Evolutionary conservation across 1,284 basidiomycete species (phyloP).

Genomic region (Ganoderma multipileum): DNA sequence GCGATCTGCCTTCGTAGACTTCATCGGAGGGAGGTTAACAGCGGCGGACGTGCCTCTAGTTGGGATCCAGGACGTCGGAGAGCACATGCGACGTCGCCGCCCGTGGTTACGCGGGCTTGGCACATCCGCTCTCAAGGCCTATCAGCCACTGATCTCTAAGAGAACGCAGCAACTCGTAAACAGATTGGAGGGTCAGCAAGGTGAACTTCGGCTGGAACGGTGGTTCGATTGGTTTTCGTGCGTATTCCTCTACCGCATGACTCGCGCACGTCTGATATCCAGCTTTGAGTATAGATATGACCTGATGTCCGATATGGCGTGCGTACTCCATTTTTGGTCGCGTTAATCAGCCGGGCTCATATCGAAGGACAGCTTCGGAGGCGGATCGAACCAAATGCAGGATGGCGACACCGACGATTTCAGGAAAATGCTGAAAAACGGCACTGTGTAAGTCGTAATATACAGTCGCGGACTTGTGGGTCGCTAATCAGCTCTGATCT

Average conservation of each 20-base stretch:
- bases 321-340: constrained; percentile 30
- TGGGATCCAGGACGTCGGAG: constrained; percentile 17
- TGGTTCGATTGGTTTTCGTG: constrained; percentile 15
- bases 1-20: background rate
- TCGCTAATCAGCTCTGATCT: background rate
- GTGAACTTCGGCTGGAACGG: background rate
- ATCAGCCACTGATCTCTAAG: constrained; percentile 30
- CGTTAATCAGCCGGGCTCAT: background rate
- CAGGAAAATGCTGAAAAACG: constrained; percentile 24
- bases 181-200: constrained; percentile 1
- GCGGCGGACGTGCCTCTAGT: background rate
- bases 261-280: background rate
- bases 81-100: background rate
- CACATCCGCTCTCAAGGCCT: background rate
- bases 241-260: background rate
- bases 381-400: constrained; percentile 36
- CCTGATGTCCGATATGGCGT: constrained; percentile 71
- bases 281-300: constrained; percentile 53
- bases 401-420: constrained; percentile 34
- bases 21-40: background rate
- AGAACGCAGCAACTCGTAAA: background rate
- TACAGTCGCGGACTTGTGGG: background rate
- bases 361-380: constrained; percentile 33
- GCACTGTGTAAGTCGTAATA: constrained; percentile 25
- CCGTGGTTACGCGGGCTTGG: background rate